Percentiles rank a stretch among this genome's conserved stretches.
Conservation (phyloP, 2,329 filamentous ascomycete genomes). For the Colletotrichum nymphaeae region DNA sequence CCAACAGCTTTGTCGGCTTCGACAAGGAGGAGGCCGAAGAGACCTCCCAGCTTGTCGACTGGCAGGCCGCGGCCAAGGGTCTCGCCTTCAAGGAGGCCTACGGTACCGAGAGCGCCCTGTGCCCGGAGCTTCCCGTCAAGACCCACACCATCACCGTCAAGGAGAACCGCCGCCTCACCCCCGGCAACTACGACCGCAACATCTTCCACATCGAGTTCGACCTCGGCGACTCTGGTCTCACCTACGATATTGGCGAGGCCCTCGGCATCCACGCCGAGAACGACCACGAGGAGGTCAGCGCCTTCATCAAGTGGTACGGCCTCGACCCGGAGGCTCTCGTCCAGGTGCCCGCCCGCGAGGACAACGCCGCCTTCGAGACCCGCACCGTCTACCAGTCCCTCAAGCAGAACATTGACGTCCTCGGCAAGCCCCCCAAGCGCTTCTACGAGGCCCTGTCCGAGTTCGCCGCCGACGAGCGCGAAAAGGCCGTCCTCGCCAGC, state of each 20-base stretch:
- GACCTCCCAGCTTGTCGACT: constrained; percentile 74
- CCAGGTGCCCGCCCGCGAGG: constrained; percentile 90
- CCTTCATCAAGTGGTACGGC: constrained; percentile 92
- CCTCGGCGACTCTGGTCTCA: constrained; percentile 88
- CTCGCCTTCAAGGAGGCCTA: constrained; percentile 96
- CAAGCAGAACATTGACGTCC: constrained; percentile 93
- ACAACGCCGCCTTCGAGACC: constrained; percentile 79
- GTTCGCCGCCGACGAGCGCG: constrained; percentile 83
- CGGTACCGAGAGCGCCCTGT: constrained; percentile 76
- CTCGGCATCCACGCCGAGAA: constrained; percentile 97
- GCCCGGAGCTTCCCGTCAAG: constrained; percentile 88
- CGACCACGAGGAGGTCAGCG: constrained; percentile 78
- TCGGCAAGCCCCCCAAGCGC: constrained; percentile 94
- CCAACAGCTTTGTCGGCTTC: constrained; percentile 86
- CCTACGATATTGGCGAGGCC: constrained; percentile 96
- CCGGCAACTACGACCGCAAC: constrained; percentile 90
- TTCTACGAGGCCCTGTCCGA: constrained; percentile 95
- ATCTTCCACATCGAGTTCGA: constrained; percentile 99
- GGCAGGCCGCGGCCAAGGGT: constrained; percentile 87
- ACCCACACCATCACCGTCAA: constrained; percentile 90
- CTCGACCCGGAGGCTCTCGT: constrained; percentile 86
- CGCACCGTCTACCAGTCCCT: constrained; percentile 94
- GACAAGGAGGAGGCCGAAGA: constrained; percentile 81
- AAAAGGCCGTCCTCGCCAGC: constrained; percentile 82
- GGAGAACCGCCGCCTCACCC: constrained; percentile 94